These are phyloP conservation scores for Salix dunnii DNA, from an alignment of 345 rosid species.

Conservation along the genomic window DNA sequence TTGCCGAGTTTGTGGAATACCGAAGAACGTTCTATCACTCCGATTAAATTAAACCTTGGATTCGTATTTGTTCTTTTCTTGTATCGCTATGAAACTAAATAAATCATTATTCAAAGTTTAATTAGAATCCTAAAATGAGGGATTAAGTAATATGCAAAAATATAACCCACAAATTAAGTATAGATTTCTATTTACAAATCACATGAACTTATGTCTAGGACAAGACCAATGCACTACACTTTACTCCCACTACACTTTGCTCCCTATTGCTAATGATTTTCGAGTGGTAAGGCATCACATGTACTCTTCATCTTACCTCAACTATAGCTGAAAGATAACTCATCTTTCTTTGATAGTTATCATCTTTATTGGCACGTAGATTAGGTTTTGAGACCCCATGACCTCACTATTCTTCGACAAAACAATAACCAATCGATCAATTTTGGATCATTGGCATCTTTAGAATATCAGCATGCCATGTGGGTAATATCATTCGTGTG, in stretches of 20 bases:
- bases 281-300: not conserved
- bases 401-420: conserved; percentile 19
- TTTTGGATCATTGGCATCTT: conserved; percentile 21
- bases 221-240: not conserved
- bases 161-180: not conserved
- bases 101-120: no score
- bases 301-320: not conserved
- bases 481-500: conserved; percentile 25
- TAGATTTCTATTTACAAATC: not conserved
- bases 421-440: conserved; percentile 26
- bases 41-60: not conserved
- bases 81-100: not conserved
- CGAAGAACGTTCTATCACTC: not conserved
- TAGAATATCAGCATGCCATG: conserved; percentile 27
- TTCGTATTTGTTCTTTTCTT: not conserved
- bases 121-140: no score
- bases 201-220: not conserved
- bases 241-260: not conserved
- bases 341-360: not conserved
- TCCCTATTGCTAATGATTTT: not conserved
- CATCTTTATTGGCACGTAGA: conserved; percentile 21
- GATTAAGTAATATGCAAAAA: not conserved
- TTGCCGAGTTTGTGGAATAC: not conserved
- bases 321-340: not conserved
- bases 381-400: conserved; percentile 30